Conservation (phyloP, 1,139 yeast genomes). For the Taiozyma sp. region DNA sequence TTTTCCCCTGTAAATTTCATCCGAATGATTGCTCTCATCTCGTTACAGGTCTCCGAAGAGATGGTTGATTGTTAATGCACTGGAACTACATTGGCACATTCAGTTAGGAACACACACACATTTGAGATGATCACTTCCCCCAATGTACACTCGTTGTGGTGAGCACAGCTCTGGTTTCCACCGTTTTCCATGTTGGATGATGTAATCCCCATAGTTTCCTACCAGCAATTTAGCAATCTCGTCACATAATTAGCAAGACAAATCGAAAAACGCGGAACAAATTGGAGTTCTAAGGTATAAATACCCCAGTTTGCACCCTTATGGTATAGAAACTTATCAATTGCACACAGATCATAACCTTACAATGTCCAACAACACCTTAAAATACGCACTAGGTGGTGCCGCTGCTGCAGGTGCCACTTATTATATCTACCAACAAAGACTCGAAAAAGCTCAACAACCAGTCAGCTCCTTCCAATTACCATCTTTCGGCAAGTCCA, state of each 20-base stretch:
- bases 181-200: neutral
- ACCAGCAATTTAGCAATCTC: neutral
- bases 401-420: constrained; percentile 37
- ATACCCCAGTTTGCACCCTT: neutral
- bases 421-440: constrained; percentile 31
- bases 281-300: neutral
- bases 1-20: neutral
- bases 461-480: constrained; percentile 13
- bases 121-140: neutral
- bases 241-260: neutral
- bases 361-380: constrained; percentile 10
- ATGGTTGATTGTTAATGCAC: neutral
- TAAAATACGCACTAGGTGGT: constrained; percentile 24
- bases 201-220: neutral
- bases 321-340: neutral
- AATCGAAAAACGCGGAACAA: neutral
- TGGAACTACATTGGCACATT: no score
- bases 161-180: neutral
- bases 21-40: neutral
- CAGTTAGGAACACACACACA: no score
- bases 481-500: constrained; percentile 9
- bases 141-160: neutral
- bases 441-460: constrained; percentile 25
- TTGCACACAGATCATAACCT: neutral
- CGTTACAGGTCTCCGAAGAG: neutral